Base-by-base conservation (phyloP, 495 filamentous ascomycete species). In the Penicillium pulvis region DNA sequence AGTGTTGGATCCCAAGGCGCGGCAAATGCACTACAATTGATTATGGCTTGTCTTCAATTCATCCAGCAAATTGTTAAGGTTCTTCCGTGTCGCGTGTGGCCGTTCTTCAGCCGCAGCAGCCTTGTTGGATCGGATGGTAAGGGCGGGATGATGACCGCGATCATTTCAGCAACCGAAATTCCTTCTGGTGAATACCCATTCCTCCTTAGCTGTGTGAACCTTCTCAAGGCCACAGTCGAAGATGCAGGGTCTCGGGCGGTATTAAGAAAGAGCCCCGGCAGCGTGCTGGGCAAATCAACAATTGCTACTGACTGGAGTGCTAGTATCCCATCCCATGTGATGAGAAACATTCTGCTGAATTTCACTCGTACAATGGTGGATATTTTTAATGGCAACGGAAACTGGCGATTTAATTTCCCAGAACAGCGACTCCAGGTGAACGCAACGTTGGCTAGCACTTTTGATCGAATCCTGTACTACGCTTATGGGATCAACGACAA, bases 51-150 rank as follows among this genome's bases (percentile, higher is more conserved):
- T 62, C 63, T 91, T 36, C 88, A 90, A 42, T 97, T 98, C 59
- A 80, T 93, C 14, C 79, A 87, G 57, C 85, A 84, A 19, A 72
- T 94, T 10, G 68, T 91, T 4, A 75, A 79, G 6, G 74, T 95
- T n/a, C 76, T 87, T 26, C 93, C 93, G 4, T 86, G 85, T 45
- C 78, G 93, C 56, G 85, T 96, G 2, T 98, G 93, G 93, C 89
- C 92, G 4, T 91, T 93, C 65, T 83, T 98, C 66, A 82, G 88
- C 6, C 81, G 90, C 50, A 95, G 89, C 68, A 80, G 81, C 43
- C 80, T 98, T 24, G 79, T 97, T 47, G 88, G 87, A 36, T 80
- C 82, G 28, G 84, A 89, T 65, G 84, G 88, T 3, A 84, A 85
- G 60, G 88, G 88, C 12, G 89, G 92, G 12, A 81, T 86, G 47